A percentile compares a stretch with the other conserved stretches of the same genome.
Evolutionary conservation across 2,329 filamentous ascomycete species (phyloP).

Genomic region (Thielaviopsis ethacetica): DNA sequence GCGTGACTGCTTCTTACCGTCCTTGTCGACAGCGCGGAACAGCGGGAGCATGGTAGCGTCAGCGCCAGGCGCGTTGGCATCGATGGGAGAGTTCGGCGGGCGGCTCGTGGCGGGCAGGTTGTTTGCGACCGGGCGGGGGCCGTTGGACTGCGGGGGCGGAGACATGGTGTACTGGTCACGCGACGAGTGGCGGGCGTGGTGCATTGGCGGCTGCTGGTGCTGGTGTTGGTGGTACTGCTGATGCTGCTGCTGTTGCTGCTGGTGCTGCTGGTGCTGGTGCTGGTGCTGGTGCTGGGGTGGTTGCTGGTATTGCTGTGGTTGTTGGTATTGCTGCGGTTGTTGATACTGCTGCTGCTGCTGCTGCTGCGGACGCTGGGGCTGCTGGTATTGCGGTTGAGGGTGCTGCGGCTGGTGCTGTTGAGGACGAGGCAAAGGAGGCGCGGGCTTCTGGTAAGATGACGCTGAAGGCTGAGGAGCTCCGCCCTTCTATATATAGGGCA

Average conservation of each 20-base stretch:
- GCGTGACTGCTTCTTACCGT: constrained; percentile 32
- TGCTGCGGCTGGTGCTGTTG: constrained; percentile 13
- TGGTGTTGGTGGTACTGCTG: constrained; percentile 1
- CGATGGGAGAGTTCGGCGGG: constrained; percentile 47
- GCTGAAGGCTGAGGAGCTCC: constrained; percentile 12
- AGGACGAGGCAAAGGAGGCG: constrained; percentile 25
- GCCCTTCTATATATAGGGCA: constrained; percentile 13
- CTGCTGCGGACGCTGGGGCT: constrained; percentile 19
- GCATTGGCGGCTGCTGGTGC: constrained; percentile 7
- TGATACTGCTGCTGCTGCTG: constrained; percentile 11
- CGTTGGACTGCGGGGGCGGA: constrained; percentile 30
- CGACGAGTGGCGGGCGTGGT: constrained; percentile 15
- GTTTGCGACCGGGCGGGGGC: constrained; percentile 24
- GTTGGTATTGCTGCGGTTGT: constrained; percentile 7
- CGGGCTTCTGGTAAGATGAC: constrained; percentile 10
- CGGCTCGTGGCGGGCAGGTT: constrained; percentile 41
- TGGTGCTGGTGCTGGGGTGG: constrained; percentile 5
- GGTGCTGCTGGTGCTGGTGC: constrained; percentile 18
- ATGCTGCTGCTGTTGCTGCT: constrained; percentile 11
- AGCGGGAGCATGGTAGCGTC: constrained; percentile 67
- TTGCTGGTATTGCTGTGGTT: constrained; percentile 12
- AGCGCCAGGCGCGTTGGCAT: constrained; percentile 28
- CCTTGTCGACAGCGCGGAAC: constrained; percentile 81
- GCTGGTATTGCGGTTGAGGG: constrained; percentile 14
- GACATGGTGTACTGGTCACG: constrained; percentile 27